phyloP scores from a whole-genome alignment of 116 monocot species.

The Dioscorea cayenensis region DNA sequence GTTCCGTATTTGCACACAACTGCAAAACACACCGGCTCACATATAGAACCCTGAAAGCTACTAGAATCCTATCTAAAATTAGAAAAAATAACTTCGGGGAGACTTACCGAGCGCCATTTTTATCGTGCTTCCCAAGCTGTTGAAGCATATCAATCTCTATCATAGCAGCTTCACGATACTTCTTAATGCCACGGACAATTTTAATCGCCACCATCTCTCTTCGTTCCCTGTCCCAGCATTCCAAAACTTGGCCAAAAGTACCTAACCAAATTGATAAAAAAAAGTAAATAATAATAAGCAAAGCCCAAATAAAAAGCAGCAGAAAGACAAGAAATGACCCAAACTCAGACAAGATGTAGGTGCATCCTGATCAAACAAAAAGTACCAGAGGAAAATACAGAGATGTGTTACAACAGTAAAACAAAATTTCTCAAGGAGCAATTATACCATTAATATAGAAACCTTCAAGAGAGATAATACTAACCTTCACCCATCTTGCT shows the following conservation, averaged over 20 bases:
- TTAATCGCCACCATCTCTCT: conserved; percentile 99
- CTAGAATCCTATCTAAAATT: conserved; percentile 1
- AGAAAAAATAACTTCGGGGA: background rate
- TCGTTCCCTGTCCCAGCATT: conserved; percentile 90
- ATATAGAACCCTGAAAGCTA: conserved; percentile 17
- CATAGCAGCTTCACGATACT: conserved; percentile 91
- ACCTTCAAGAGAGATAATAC: conserved; percentile 2
- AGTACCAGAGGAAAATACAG: background rate
- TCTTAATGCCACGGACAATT: conserved; percentile 73
- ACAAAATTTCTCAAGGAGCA: background rate
- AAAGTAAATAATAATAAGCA: background rate
- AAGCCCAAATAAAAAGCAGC: background rate
- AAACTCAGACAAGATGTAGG: background rate
- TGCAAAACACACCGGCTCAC: conserved; percentile 75
- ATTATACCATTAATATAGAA: background rate
- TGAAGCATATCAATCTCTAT: conserved; percentile 91
- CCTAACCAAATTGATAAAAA: conserved; percentile 23
- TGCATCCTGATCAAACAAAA: background rate
- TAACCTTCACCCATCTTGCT: conserved; percentile 99
- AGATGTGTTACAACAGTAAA: background rate
- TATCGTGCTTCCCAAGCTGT: conserved; percentile 61
- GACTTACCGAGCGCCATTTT: conserved; percentile 51
- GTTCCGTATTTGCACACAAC: conserved; percentile 99
- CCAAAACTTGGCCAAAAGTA: conserved; percentile 93
- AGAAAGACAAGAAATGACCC: background rate